Conservation (phyloP, 306 rosid genomes). For the Vigna reflexopilosa region DNA sequence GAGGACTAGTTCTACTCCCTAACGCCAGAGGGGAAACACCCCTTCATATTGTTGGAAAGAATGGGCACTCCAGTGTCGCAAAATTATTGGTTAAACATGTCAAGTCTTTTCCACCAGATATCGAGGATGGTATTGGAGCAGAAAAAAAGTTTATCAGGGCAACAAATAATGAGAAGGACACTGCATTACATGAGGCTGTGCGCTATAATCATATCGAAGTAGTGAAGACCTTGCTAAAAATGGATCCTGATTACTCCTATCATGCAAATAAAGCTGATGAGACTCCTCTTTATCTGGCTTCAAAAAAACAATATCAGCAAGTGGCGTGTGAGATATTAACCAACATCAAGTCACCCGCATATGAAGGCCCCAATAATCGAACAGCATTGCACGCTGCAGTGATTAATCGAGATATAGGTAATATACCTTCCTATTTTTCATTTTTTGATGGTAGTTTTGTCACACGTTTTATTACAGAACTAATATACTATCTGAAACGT, state of each 20-base stretch:
- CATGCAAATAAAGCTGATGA: neutral
- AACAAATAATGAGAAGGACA: neutral
- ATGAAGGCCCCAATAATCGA: conserved; percentile 11
- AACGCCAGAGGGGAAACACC: no score
- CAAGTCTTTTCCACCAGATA: neutral
- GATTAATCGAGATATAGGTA: neutral
- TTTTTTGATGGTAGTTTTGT: neutral
- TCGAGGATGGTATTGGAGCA: neutral
- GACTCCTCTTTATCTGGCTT: conserved; percentile 28
- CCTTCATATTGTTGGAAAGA: conserved; percentile 1
- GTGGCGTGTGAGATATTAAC: neutral
- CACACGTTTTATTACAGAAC: no score
- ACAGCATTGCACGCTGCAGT: conserved; percentile 18
- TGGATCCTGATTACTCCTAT: neutral
- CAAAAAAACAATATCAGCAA: no score
- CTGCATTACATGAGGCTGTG: conserved; percentile 22
- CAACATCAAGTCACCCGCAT: neutral
- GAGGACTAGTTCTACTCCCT: no score
- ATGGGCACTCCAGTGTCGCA: neutral
- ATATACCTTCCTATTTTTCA: neutral
- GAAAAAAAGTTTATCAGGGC: conserved; percentile 4
- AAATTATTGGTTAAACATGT: neutral
- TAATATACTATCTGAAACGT: no score
- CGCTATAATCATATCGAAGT: neutral
- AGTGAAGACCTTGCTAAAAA: neutral